Conservation (phyloP, 345 rosid species). For the Turritis glabra region DNA sequence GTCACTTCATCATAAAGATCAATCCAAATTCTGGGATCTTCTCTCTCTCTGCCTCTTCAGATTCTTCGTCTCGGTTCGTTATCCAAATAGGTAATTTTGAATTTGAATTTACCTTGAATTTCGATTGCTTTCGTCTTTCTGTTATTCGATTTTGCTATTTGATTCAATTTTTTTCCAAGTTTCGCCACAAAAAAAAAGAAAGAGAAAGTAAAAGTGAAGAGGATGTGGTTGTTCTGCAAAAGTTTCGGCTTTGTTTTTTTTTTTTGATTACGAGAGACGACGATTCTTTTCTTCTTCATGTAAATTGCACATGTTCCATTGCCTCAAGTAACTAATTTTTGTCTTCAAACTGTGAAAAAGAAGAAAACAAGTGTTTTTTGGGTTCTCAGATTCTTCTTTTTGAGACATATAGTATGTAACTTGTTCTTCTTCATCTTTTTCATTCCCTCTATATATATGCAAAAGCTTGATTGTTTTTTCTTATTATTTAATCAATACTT, state of each 20-base stretch:
- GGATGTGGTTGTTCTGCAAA: not conserved
- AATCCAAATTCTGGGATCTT: too few relatives aligned
- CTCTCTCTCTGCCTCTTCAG: not conserved
- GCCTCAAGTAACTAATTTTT: not conserved
- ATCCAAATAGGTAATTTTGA: conserved; percentile 22
- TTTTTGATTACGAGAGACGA: not conserved
- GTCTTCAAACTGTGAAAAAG: not conserved
- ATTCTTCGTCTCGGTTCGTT: not conserved
- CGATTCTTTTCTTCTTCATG: conserved; percentile 27
- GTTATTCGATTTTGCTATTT: not conserved
- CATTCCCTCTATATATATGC: not conserved
- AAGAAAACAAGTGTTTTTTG: not conserved
- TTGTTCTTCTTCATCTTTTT: conserved; percentile 18
- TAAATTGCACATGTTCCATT: conserved; percentile 20
- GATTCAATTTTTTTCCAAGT: too few relatives aligned
- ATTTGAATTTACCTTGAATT: not conserved
- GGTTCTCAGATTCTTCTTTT: conserved; percentile 15
- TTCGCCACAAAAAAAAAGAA: too few relatives aligned
- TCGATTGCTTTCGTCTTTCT: conserved; percentile 15
- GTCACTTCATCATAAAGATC: too few relatives aligned
- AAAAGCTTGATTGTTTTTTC: conserved; percentile 13
- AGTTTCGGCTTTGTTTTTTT: not conserved
- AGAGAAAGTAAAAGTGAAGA: too few relatives aligned
- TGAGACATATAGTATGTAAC: conserved; percentile 5
- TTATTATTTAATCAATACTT: conserved; percentile 19